Evolutionary conservation across 2,329 filamentous ascomycete species (phyloP), one percentile per base, ranked within the genome.

Genomic region (Hypoxylon sp.): DNA sequence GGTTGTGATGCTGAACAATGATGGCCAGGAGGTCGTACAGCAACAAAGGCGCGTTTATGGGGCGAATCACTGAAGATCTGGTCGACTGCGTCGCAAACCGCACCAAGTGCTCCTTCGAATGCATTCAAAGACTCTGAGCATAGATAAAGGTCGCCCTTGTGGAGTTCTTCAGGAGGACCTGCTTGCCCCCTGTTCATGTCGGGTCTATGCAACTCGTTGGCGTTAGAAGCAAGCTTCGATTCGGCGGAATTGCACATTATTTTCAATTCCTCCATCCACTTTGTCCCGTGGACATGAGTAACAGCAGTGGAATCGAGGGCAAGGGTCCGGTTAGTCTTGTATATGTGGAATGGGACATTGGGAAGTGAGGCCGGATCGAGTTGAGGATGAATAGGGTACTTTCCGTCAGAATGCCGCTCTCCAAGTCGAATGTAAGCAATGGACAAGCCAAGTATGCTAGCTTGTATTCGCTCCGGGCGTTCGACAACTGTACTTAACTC

Each of bases 221-320:
- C 90, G 60, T 90, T 91, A 67, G 88, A 82, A 5, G 92, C 91
- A 55, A 98, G 83, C 74, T 91, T 95, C 4, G 87, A 84, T 74
- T 93, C 92, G 2, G 95, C 94, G 46, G 87, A 83, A 30, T 93
- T 86, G 76, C 96, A 98, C 91, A 98, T 93, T 6, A 85, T 82
- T 78, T 90, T 91, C 51, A 99, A 81, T 76, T 98, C 95, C 55
- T 92, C 88, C 94, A 98, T 97, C 95, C 95, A 97, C 69, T 91
- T 91, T 2, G 83, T 85, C 0, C 95, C 95, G 79, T 99, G 96
- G 0, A 99, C 94, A 76, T 95, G 93, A 5, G 93, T 95, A 5
- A 98, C 94, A 0, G 90, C 90, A 2, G 88, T 85, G 2, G 93
- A 93, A 16, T 85, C 87, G 30, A 99, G 83, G 5, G 91, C 81